These are phyloP conservation scores for Fusarium agapanthi DNA, from an alignment of 2,329 filamentous ascomycete genomes.

Conservation along the genomic window DNA sequence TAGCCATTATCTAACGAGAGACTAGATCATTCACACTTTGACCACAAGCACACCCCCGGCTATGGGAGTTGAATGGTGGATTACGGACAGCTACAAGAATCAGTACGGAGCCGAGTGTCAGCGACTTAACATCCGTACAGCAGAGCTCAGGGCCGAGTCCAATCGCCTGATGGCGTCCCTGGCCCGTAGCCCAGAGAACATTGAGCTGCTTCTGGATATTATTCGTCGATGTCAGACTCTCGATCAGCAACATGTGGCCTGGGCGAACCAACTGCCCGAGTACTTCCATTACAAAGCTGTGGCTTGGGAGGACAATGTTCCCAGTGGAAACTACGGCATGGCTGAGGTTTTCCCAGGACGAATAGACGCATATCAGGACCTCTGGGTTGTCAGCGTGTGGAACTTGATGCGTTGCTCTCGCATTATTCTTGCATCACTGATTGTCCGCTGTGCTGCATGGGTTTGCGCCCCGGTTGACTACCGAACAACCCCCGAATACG, in stretches of 20 bases:
- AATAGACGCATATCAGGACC: constrained; percentile 67
- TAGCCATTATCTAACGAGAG: neutral
- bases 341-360: constrained; percentile 68
- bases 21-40: constrained; percentile 66
- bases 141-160: constrained; percentile 64
- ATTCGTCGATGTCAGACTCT: constrained; percentile 61
- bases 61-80: constrained; percentile 69
- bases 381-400: constrained; percentile 67
- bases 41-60: constrained; percentile 60
- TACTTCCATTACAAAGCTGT: constrained; percentile 62
- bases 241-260: constrained; percentile 61
- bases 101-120: constrained; percentile 58
- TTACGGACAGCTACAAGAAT: constrained; percentile 61
- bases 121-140: constrained; percentile 61
- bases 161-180: constrained; percentile 59
- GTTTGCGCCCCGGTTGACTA: constrained; percentile 68
- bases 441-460: constrained; percentile 69
- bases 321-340: constrained; percentile 59
- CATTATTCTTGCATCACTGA: constrained; percentile 63
- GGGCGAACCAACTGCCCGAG: constrained; percentile 60
- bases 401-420: constrained; percentile 64
- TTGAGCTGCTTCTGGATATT: constrained; percentile 60
- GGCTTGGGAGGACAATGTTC: constrained; percentile 64
- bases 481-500: constrained; percentile 69
- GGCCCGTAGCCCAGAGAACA: constrained; percentile 58